phyloP scores from a whole-genome alignment of 148 eudicot genomes.

The Silene conica region DNA sequence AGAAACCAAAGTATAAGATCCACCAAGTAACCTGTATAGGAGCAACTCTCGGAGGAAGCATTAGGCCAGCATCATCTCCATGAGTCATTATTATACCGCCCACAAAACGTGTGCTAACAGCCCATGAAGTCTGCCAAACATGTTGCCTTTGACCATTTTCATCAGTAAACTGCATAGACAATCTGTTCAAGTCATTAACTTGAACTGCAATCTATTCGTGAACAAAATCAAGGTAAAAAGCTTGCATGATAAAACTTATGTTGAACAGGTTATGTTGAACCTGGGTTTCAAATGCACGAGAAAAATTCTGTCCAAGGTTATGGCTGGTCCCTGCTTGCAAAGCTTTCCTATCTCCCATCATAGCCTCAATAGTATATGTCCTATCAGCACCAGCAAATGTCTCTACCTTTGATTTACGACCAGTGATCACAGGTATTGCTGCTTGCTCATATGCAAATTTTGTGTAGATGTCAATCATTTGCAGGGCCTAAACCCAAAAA shows the following conservation, averaged over 20 bases:
- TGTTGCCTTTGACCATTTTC: slow-evolving; percentile 85
- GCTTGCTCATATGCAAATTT: slow-evolving; percentile 91
- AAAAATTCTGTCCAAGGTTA: slow-evolving; percentile 97
- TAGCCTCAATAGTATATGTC: slow-evolving; percentile 98
- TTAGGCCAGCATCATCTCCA: slow-evolving; percentile 96
- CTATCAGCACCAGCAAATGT: slow-evolving; percentile 95
- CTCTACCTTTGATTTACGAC: slow-evolving; percentile 91
- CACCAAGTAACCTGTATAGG: slow-evolving; percentile 68
- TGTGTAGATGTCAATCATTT: slow-evolving; percentile 89
- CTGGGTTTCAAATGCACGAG: slow-evolving; percentile 97
- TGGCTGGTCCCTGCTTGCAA: slow-evolving; percentile 99
- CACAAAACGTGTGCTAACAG: slow-evolving; percentile 94
- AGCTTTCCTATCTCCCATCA: slow-evolving; percentile 99
- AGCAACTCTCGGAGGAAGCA: slow-evolving; percentile 96
- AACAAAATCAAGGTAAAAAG: background rate
- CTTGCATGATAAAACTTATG: background rate
- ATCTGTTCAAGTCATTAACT: background rate
- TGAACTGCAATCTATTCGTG: background rate
- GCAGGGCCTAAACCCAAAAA: slow-evolving; percentile 71
- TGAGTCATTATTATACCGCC: slow-evolving; percentile 99
- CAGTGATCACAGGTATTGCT: slow-evolving; percentile 97
- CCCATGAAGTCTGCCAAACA: slow-evolving; percentile 99
- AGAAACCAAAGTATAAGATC: slow-evolving; percentile 11
- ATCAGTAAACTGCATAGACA: slow-evolving; percentile 66
- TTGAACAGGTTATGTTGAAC: slow-evolving; percentile 36